Base-by-base conservation (phyloP, 257 asterid genomes). In the Fraxinus quadrangulata region DNA sequence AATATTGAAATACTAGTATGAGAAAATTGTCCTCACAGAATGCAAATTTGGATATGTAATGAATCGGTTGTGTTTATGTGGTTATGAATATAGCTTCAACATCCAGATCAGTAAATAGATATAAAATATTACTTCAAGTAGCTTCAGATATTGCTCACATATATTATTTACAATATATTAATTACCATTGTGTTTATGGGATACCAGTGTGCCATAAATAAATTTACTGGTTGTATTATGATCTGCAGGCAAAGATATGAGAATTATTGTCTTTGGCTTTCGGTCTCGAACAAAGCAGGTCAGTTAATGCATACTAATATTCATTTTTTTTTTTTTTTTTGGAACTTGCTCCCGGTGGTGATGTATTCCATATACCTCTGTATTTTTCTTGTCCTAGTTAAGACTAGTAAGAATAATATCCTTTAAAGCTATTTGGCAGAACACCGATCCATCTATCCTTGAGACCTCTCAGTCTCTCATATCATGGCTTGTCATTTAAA, bases 221-320 rank as follows among this genome's bases (percentile, higher is more conserved):
- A 70, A 54, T 76, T 75, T 40, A 70, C 54, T 75, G 73, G 13
- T 63, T 80, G 24, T 66, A 51, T 68, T 68, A 23, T 80, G 75
- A 68, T 75, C 74, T 85, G 85, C 96, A 94, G 99, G 97, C 78
- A 95, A 91, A 85, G 99, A 95, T 85, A 90, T 95, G 98, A 90
- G 99, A 83, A 90, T 89, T 33, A 88, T 95, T 79, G 98, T 95
- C 70, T 95, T 90, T 79, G 96, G 98, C 51, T 95, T 95, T 88
- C 96, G 93, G 73, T 94, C 99, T 79, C 90, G 94, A 80, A 91
- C 99, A 45, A 91, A 89, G 87, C 98, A 93, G 99, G 99, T 91
- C 30, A 80, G 85, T 78, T 68, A 71, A 71, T 85, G 83, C 72
- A 79, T 82, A 66, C 54, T 74, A 71, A 75, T 70, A 69, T 66